Evolutionary conservation across 345 rosid species (phyloP).

Genomic region (Corchorus capsularis): DNA sequence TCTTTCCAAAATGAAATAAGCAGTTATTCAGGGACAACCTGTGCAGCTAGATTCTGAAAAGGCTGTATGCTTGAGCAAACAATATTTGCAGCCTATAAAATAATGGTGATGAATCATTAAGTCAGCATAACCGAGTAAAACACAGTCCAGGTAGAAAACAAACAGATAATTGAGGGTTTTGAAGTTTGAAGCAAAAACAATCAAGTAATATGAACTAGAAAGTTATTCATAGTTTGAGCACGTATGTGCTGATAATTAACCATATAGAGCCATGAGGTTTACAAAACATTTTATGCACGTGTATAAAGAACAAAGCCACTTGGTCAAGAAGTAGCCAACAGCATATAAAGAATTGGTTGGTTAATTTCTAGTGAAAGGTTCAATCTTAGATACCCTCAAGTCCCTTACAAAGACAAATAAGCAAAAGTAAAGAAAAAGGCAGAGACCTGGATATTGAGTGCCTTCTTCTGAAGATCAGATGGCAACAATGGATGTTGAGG

Average conservation of each 20-base stretch:
- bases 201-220: neutral
- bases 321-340: neutral
- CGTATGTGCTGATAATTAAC: neutral
- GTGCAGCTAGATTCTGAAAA: conserved; percentile 60
- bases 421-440: neutral
- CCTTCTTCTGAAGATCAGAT: conserved; percentile 55
- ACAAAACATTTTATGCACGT: neutral
- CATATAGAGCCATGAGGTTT: neutral
- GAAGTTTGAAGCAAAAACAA: neutral
- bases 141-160: neutral
- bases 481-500: conserved; percentile 75
- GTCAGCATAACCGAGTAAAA: neutral
- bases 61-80: conserved; percentile 87
- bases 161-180: neutral
- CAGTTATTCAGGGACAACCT: conserved; percentile 38
- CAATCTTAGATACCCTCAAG: no score
- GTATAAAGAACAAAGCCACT: neutral
- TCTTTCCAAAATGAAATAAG: neutral
- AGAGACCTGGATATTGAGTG: conserved; percentile 68
- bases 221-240: neutral
- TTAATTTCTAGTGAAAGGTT: no score
- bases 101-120: neutral
- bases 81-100: conserved; percentile 61
- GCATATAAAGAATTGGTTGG: no score
- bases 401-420: neutral